These are phyloP conservation scores for Colletotrichum tamarilloi DNA, from an alignment of 2,329 filamentous ascomycete genomes.

Conservation along the genomic window DNA sequence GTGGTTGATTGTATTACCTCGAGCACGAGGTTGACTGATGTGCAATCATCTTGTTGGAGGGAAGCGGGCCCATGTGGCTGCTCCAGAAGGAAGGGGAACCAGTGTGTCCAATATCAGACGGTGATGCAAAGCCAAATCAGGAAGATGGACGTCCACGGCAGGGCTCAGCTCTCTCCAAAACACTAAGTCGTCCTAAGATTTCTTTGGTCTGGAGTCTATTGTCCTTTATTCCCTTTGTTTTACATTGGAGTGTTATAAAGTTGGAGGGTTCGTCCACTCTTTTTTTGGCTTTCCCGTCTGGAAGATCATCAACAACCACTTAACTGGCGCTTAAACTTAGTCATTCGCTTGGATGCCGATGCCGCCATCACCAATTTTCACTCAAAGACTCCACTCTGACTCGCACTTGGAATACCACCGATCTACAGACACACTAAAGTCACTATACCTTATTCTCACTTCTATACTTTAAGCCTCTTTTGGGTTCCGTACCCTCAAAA, in stretches of 20 bases:
- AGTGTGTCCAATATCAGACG: constrained; percentile 29
- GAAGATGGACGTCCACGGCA: constrained; percentile 3
- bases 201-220: background rate
- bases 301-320: constrained; percentile 9
- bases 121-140: constrained; percentile 23
- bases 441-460: background rate
- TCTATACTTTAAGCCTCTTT: background rate
- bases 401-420: background rate
- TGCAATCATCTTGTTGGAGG: background rate
- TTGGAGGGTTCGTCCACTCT: constrained; percentile 25
- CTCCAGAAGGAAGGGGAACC: constrained; percentile 4
- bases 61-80: constrained; percentile 3
- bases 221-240: background rate
- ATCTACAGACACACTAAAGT: background rate
- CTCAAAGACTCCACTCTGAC: constrained; percentile 16
- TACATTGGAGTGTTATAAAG: constrained; percentile 10
- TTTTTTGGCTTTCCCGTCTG: constrained; percentile 1
- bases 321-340: constrained; percentile 4
- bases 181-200: constrained; percentile 14
- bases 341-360: constrained; percentile 21
- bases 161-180: background rate
- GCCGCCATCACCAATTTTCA: constrained; percentile 29
- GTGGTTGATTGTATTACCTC: background rate
- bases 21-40: constrained; percentile 9
- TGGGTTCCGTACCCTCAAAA: background rate